These are phyloP conservation scores for Castanospermum australe DNA, from an alignment of 306 rosid genomes.

Conservation along the genomic window DNA sequence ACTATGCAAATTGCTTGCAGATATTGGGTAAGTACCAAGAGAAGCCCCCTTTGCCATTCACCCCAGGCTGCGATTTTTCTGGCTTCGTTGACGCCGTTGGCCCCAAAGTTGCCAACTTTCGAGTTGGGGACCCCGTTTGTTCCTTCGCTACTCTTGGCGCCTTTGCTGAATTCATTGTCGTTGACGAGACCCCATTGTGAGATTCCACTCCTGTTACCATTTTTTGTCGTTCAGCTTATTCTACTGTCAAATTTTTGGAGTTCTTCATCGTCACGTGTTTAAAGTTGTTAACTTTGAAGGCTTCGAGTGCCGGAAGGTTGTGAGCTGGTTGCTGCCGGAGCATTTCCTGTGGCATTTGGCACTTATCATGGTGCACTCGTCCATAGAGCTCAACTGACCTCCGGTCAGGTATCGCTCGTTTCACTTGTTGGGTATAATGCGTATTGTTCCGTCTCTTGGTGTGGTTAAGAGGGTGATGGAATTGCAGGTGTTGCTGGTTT, in stretches of 20 bases:
- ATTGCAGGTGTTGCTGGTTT: conserved; percentile 78
- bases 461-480: conserved; percentile 1
- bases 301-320: conserved; percentile 79
- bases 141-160: conserved; percentile 64
- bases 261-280: not conserved
- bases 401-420: conserved; percentile 73
- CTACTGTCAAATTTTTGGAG: not conserved
- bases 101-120: conserved; percentile 56
- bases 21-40: conserved; percentile 79
- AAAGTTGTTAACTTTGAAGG: conserved; percentile 47
- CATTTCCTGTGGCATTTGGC: conserved; percentile 89
- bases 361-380: conserved; percentile 89
- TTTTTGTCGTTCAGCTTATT: not conserved
- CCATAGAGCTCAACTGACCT: conserved; percentile 69
- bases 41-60: conserved; percentile 68
- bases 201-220: conserved; percentile 21
- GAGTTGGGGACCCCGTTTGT: conserved; percentile 78
- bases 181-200: conserved; percentile 62
- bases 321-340: conserved; percentile 83
- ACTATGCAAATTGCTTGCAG: conserved; percentile 86
- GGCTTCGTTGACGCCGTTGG: conserved; percentile 83
- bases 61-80: conserved; percentile 86
- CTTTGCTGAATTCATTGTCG: conserved; percentile 74
- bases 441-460: conserved; percentile 16
- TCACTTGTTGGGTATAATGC: not conserved